Percentiles rank a stretch among this genome's conserved stretches.
Evolutionary conservation across 2,329 filamentous ascomycete genomes (phyloP).

Genomic region (Podosphaera fusca): DNA sequence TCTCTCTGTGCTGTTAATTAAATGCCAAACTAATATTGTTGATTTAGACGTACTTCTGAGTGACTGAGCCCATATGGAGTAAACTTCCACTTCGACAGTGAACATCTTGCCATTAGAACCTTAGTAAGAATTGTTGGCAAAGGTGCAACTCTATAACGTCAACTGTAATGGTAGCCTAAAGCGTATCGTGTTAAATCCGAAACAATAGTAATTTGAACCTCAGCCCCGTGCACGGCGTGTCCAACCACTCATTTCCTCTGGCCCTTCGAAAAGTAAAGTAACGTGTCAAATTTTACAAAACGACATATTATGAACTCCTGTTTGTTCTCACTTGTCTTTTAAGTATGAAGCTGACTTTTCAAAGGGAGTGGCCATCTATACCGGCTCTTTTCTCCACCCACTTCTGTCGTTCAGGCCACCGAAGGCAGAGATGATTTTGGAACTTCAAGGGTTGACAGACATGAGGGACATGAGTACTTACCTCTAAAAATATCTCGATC

Average conservation of each 20-base stretch:
- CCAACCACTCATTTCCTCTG: neutral
- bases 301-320: constrained; percentile 1
- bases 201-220: neutral
- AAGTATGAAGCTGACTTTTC: neutral
- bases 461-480: neutral
- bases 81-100: no score
- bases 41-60: no score
- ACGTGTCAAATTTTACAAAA: neutral
- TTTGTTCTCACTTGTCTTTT: neutral
- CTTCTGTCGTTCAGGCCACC: neutral
- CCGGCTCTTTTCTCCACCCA: neutral
- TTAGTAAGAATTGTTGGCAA: neutral
- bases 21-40: no score
- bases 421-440: neutral
- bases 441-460: neutral
- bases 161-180: neutral
- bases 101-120: no score
- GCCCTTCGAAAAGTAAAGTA: neutral
- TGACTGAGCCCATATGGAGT: no score
- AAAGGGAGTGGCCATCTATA: neutral
- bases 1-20: no score
- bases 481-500: neutral
- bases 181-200: no score
- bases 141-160: neutral
- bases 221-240: neutral